These are phyloP conservation scores for Sungouiozyma intestinalis DNA, from an alignment of 805 yeast genomes.

Conservation along the genomic window DNA sequence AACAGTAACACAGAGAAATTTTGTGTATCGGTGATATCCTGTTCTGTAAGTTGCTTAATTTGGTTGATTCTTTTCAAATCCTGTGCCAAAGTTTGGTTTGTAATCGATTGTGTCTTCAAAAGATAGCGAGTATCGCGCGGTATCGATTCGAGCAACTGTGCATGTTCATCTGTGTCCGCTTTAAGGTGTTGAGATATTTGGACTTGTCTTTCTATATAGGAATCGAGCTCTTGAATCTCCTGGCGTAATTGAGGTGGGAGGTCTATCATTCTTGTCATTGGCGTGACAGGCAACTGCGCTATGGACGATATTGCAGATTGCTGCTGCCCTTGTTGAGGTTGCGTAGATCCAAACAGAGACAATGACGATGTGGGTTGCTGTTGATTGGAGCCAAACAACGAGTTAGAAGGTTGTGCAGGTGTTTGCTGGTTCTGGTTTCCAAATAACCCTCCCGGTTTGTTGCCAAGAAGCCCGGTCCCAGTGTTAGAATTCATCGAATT, in stretches of 20 bases:
- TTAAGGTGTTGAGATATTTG: slow-evolving; percentile 59
- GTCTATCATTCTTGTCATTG: slow-evolving; percentile 68
- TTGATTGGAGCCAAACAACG: slow-evolving; percentile 26
- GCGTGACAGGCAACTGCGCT: slow-evolving; percentile 42
- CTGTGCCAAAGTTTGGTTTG: slow-evolving; percentile 50
- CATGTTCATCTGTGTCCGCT: slow-evolving; percentile 51
- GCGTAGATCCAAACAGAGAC: slow-evolving; percentile 11
- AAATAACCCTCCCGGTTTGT: slow-evolving; percentile 23
- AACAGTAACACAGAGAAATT: slow-evolving; percentile 43
- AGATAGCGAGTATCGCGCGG: slow-evolving; percentile 64
- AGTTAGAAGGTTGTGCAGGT: slow-evolving; percentile 13
- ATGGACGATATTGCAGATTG: slow-evolving; percentile 35
- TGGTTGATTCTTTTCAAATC: slow-evolving; percentile 38
- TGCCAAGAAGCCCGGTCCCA: neutral
- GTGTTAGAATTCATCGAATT: slow-evolving; percentile 4
- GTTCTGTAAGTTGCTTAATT: slow-evolving; percentile 35
- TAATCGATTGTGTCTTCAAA: slow-evolving; percentile 48
- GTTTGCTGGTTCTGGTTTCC: slow-evolving; percentile 3
- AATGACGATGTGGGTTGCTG: slow-evolving; percentile 4
- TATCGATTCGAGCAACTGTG: slow-evolving; percentile 53
- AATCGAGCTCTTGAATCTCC: slow-evolving; percentile 61
- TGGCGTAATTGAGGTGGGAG: slow-evolving; percentile 60
- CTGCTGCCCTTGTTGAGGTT: slow-evolving; percentile 18
- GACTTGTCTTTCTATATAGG: slow-evolving; percentile 64
- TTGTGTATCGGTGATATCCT: slow-evolving; percentile 36